phyloP scores from a whole-genome alignment of 2,329 filamentous ascomycete species.

The Pseudogymnoascus sp. region DNA sequence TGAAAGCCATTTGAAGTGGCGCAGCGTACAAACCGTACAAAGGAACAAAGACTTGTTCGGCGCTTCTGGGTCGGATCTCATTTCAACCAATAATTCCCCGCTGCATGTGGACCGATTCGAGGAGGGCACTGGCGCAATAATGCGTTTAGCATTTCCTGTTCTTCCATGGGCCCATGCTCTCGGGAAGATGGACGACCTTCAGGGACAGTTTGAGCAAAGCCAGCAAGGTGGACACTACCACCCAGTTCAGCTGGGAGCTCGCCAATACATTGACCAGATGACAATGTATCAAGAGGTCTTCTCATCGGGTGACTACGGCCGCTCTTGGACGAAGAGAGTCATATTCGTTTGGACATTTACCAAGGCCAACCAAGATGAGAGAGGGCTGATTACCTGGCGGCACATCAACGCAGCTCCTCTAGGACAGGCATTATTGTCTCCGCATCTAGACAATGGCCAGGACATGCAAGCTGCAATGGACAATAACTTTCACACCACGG shows the following conservation, averaged over 20 bases:
- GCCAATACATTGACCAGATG: conserved; percentile 51
- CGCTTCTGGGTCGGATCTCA: conserved; percentile 32
- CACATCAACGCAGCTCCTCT: conserved; percentile 38
- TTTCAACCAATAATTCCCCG: conserved; percentile 13
- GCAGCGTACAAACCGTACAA: conserved; percentile 50
- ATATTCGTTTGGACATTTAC: conserved; percentile 58
- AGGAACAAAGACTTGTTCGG: conserved; percentile 48
- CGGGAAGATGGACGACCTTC: conserved; percentile 20
- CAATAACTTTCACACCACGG: not conserved
- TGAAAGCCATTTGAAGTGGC: conserved; percentile 44
- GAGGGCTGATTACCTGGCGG: conserved; percentile 50
- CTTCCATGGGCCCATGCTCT: conserved; percentile 26
- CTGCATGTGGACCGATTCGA: conserved; percentile 12
- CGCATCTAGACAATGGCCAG: conserved; percentile 15
- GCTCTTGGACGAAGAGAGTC: conserved; percentile 47
- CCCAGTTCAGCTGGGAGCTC: conserved; percentile 34
- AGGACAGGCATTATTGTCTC: conserved; percentile 23
- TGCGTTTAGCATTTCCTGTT: conserved; percentile 25
- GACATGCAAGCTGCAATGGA: not conserved
- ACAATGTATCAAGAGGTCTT: conserved; percentile 62
- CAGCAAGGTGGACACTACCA: conserved; percentile 35
- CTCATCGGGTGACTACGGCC: conserved; percentile 41
- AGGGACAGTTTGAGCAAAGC: conserved; percentile 32
- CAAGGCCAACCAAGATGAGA: conserved; percentile 42
- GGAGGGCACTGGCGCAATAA: conserved; percentile 17